phyloP scores from a whole-genome alignment of 2,329 filamentous ascomycete genomes.

The Clarireedia monteithiana region DNA sequence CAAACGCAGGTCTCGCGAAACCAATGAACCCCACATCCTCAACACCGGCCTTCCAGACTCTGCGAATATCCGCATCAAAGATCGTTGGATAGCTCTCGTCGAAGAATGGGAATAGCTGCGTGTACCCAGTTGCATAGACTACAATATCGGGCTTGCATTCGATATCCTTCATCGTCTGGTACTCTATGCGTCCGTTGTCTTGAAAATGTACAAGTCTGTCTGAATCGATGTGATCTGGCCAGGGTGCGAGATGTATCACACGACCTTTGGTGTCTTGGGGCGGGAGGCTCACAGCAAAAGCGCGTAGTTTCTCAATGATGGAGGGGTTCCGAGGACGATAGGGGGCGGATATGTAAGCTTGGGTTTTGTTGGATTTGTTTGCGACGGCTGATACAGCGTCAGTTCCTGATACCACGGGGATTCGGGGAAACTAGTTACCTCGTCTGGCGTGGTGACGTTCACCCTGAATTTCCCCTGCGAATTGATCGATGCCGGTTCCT shows the following conservation, averaged over 20 bases:
- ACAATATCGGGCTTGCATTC: conserved; percentile 36
- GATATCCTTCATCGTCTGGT: conserved; percentile 21
- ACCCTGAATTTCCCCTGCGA: conserved; percentile 33
- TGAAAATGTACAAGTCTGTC: conserved; percentile 33
- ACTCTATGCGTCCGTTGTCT: conserved; percentile 26
- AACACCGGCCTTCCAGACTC: conserved; percentile 39
- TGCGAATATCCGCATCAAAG: conserved; percentile 42
- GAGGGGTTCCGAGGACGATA: conserved; percentile 28
- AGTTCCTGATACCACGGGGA: background rate
- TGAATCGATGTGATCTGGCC: conserved; percentile 34
- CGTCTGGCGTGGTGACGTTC: conserved; percentile 7
- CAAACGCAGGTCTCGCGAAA: conserved; percentile 38
- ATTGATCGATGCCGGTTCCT: conserved; percentile 39
- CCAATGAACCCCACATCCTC: conserved; percentile 39
- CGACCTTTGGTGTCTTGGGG: conserved; percentile 33
- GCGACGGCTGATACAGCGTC: conserved; percentile 14
- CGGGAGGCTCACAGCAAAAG: conserved; percentile 33
- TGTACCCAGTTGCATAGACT: conserved; percentile 41
- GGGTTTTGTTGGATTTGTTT: conserved; percentile 36
- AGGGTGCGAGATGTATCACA: conserved; percentile 37
- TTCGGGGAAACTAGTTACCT: background rate
- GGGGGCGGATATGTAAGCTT: conserved; percentile 36
- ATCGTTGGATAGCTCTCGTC: conserved; percentile 35
- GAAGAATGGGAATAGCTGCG: conserved; percentile 35
- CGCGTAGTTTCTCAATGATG: conserved; percentile 31